phyloP scores from a whole-genome alignment of 78 protist genomes.

The Trichosphaerium sp. region DNA sequence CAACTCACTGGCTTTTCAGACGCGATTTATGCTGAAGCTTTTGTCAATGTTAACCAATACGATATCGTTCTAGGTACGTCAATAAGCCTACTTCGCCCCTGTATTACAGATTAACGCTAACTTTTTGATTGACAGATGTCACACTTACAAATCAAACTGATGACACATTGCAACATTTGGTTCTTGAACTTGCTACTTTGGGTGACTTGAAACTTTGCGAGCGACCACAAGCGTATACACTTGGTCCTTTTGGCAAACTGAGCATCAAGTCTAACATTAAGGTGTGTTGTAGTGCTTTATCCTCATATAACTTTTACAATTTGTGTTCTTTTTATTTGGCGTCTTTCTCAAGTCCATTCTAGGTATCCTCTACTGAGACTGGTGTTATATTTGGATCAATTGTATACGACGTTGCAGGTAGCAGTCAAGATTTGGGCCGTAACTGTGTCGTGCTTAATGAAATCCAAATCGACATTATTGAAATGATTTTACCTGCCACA shows the following conservation, averaged over 20 bases:
- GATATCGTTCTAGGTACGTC: constrained; percentile 80
- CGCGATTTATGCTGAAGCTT: constrained; percentile 93
- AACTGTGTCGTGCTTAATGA: constrained; percentile 79
- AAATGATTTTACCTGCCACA: constrained; percentile 82
- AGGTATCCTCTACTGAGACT: constrained; percentile 89
- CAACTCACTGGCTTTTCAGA: constrained; percentile 87
- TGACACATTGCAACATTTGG: constrained; percentile 81
- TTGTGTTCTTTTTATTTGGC: neutral
- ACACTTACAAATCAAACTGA: constrained; percentile 70
- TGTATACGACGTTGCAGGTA: constrained; percentile 66
- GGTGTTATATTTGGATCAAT: constrained; percentile 90
- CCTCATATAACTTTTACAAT: neutral
- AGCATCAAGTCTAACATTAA: constrained; percentile 63
- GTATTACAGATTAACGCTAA: constrained; percentile 1
- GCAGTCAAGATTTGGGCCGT: constrained; percentile 1
- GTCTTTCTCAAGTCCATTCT: neutral
- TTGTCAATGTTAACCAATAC: constrained; percentile 86
- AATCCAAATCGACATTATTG: constrained; percentile 92
- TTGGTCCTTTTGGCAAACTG: constrained; percentile 62
- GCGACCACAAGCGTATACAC: constrained; percentile 64
- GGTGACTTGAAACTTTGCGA: constrained; percentile 91
- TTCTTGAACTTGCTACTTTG: constrained; percentile 84
- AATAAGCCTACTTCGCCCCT: constrained; percentile 2
- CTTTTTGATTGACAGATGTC: neutral
- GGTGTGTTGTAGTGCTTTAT: constrained; percentile 8